phyloP scores from a whole-genome alignment of 306 rosid species.

The Vigna nakashimae region DNA sequence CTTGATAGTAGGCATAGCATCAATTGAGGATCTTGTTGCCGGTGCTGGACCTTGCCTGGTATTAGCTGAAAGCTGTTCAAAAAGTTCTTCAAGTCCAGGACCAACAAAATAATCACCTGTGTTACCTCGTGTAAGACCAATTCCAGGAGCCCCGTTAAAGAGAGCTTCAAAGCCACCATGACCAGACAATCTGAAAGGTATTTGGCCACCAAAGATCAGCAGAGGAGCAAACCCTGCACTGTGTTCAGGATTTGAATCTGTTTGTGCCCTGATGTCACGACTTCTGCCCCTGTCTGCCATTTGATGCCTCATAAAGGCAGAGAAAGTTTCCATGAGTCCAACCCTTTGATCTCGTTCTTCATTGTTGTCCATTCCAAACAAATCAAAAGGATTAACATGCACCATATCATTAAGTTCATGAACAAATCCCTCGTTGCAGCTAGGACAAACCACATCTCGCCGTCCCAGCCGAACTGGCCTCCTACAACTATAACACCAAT shows the following conservation, averaged over 20 bases:
- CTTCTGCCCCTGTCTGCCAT: slow-evolving; percentile 54
- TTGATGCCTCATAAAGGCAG: slow-evolving; percentile 61
- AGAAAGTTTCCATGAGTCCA: slow-evolving; percentile 61
- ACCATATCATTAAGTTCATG: slow-evolving; percentile 68
- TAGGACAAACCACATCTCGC: slow-evolving; percentile 57
- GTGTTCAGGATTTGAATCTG: slow-evolving; percentile 58
- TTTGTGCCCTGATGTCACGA: slow-evolving; percentile 45
- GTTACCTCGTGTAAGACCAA: slow-evolving; percentile 64
- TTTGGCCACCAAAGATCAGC: slow-evolving; percentile 73
- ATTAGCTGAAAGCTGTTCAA: slow-evolving; percentile 74
- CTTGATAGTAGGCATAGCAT: slow-evolving; percentile 73
- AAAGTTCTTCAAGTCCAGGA: slow-evolving; percentile 82
- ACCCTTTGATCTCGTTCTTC: slow-evolving; percentile 51
- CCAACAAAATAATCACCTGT: slow-evolving; percentile 78
- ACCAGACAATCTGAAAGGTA: slow-evolving; percentile 67
- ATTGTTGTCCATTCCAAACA: slow-evolving; percentile 48
- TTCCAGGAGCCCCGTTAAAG: slow-evolving; percentile 69
- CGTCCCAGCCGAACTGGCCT: slow-evolving; percentile 56
- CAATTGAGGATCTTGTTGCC: slow-evolving; percentile 65
- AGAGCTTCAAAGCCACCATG: slow-evolving; percentile 70
- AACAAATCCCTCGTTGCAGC: slow-evolving; percentile 66
- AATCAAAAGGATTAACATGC: slow-evolving; percentile 52
- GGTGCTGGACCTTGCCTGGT: slow-evolving; percentile 79
- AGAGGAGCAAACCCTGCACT: slow-evolving; percentile 55
- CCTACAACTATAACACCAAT: slow-evolving; percentile 72